Conservation (phyloP, 768 basidiomycete species). For the Astraeus odoratus region DNA sequence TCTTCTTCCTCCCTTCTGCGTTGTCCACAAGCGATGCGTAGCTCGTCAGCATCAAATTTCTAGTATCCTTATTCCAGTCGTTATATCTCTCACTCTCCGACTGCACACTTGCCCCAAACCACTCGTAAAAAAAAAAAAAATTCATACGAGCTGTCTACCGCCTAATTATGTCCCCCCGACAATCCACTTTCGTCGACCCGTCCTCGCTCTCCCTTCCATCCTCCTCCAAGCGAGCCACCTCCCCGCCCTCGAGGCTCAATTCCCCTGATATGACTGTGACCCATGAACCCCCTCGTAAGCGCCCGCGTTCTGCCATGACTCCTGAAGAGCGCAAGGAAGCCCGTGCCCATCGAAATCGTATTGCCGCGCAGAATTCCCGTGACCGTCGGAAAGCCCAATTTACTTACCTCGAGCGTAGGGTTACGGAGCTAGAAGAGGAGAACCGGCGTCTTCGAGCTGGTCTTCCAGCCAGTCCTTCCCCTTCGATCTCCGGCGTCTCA, state of each 20-base stretch:
- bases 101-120: no score
- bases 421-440: constrained; percentile 75
- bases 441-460: constrained; percentile 68
- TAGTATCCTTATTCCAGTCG: no score
- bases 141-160: no score
- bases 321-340: constrained; percentile 82
- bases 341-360: constrained; percentile 85
- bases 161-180: neutral
- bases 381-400: constrained; percentile 88
- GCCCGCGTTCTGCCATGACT: constrained; percentile 53
- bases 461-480: constrained; percentile 23
- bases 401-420: constrained; percentile 54
- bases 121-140: no score
- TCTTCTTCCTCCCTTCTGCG: no score
- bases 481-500: constrained; percentile 9
- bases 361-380: constrained; percentile 89
- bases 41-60: no score
- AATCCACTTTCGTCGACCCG: constrained; percentile 28
- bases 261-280: constrained; percentile 6
- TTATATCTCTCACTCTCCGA: no score
- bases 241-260: constrained; percentile 15
- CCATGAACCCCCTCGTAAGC: constrained; percentile 62
- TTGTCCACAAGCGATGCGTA: no score
- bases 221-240: constrained; percentile 20
- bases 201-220: constrained; percentile 34